phyloP scores from a whole-genome alignment of 176 grass and related monocot species.

The Oryza australiensis region DNA sequence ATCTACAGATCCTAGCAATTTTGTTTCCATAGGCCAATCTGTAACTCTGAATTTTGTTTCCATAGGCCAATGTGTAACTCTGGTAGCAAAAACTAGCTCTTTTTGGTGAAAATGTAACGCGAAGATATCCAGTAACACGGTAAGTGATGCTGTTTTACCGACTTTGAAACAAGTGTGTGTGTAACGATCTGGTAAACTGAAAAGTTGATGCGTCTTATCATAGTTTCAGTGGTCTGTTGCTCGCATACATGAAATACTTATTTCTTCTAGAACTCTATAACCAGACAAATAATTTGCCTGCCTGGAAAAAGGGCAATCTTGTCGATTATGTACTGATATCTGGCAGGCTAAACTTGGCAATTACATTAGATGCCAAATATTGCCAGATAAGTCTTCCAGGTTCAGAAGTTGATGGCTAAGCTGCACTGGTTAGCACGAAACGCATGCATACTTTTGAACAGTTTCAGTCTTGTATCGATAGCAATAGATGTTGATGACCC shows the following conservation, averaged over 20 bases:
- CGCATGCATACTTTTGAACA: background rate
- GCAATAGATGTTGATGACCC: background rate
- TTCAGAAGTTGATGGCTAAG: background rate
- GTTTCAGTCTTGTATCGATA: background rate
- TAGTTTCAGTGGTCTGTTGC: background rate
- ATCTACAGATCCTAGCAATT: conserved; percentile 21
- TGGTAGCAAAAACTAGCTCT: background rate
- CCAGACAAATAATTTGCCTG: background rate
- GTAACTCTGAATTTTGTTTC: conserved; percentile 23
- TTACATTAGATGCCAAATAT: background rate
- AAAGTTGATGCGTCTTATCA: background rate
- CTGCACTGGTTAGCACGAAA: background rate
- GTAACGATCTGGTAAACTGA: background rate
- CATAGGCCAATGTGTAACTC: conserved; percentile 2
- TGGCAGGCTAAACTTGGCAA: background rate
- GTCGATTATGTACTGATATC: background rate
- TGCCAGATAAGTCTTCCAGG: background rate
- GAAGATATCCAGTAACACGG: background rate
- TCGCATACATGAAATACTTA: background rate
- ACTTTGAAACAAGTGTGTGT: background rate
- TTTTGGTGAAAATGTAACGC: background rate
- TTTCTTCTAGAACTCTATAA: background rate
- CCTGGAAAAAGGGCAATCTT: too few species aligned
- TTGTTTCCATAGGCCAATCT: conserved; percentile 12
- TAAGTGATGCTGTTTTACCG: background rate